These are phyloP conservation scores for Diplodia scrobiculata DNA, from an alignment of 2,329 filamentous ascomycete species.

Conservation along the genomic window DNA sequence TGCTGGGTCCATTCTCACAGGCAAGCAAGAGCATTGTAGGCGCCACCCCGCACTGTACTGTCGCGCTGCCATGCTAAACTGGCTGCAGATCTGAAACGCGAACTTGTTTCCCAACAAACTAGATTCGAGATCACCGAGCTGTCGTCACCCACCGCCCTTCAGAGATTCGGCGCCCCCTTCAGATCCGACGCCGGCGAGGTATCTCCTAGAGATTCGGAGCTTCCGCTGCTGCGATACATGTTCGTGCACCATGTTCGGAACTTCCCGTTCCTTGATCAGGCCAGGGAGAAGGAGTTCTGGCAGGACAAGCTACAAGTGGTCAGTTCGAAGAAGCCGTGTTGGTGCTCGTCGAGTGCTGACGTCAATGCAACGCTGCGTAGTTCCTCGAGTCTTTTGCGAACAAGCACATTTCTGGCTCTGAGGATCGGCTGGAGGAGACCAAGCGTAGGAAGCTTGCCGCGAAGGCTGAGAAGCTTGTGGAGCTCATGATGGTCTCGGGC, in stretches of 20 bases:
- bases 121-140: slow-evolving; percentile 88
- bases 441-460: slow-evolving; percentile 88
- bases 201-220: slow-evolving; percentile 86
- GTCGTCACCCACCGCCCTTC: slow-evolving; percentile 90
- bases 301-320: slow-evolving; percentile 96
- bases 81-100: slow-evolving; percentile 81
- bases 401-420: slow-evolving; percentile 95
- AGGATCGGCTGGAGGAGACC: slow-evolving; percentile 93
- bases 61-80: background rate
- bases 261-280: slow-evolving; percentile 96
- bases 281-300: slow-evolving; percentile 98
- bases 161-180: slow-evolving; percentile 94
- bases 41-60: slow-evolving; percentile 7
- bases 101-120: slow-evolving; percentile 88
- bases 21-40: slow-evolving; percentile 97
- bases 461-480: slow-evolving; percentile 93
- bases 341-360: slow-evolving; percentile 16
- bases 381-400: slow-evolving; percentile 96
- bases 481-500: slow-evolving; percentile 99
- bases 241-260: slow-evolving; percentile 98
- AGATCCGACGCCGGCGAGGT: slow-evolving; percentile 90
- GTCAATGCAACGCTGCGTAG: slow-evolving; percentile 49
- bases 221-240: slow-evolving; percentile 92
- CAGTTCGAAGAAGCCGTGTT: slow-evolving; percentile 46
- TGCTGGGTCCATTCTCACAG: slow-evolving; percentile 70